Evolutionary conservation across 169 alveolate species (phyloP), one percentile per base, ranked within the genome.

Genomic region (Eimeria zaria): DNA sequence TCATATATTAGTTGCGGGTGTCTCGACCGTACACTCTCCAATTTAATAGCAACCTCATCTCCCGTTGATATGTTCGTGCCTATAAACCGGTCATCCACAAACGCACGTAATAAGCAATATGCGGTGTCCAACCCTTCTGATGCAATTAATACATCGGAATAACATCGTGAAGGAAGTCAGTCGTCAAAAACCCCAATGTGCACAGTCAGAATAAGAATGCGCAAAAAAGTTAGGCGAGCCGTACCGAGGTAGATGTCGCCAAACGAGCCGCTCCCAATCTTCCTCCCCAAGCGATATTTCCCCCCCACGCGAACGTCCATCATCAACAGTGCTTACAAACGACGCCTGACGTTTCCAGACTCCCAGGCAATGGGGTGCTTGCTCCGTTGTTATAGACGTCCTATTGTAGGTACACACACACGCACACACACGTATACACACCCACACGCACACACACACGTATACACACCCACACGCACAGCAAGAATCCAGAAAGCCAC

Each of bases 211-310:
- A 8, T 6, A 27, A 44, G 11, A 24, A 33, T 48, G 69, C 16
- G 12, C 69, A 80, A 46, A 27, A n/a, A 48, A 69, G n/a, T 18
- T 2, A 44, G 18, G 41, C n/a, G 18, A 69, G 95, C 96, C 89
- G 84, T 96, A 97, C 99, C 99, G 87, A 98, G 98, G 98, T 99
- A 99, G 84, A 99, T 99, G 95, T 99, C 99, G 64, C 99, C 99
- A 97, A 99, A 99, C 51, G 99, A 98, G n/a, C 99, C 99, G 96
- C 99, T 98, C 69, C 99, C 99, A 84, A 99, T 98, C 97, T 99
- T 99, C 96, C 99, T 99, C 74, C 99, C 99, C 95, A 99, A 97
- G 95, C 99, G 99, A 98, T 98, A 99, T 97, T 99, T 98, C 91
- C 99, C 99, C 90, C 99, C 99, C 74, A 99, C 99, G 97, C 99